Conservation (phyloP, 495 filamentous ascomycete genomes). For the Venustampulla echinocandica region DNA sequence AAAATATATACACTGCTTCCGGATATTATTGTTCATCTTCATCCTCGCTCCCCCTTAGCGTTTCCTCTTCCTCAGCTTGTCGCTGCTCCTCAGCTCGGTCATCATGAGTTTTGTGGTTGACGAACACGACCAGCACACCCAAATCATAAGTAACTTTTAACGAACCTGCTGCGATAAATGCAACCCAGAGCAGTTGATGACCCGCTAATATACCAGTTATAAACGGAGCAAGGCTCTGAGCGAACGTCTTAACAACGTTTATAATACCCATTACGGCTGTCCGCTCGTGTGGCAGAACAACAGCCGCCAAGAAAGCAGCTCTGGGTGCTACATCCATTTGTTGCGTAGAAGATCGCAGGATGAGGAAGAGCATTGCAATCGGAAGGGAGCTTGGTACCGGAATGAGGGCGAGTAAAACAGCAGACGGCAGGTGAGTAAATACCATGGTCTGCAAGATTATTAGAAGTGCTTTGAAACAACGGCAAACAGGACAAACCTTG, state of each 20-base stretch:
- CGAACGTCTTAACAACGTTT: conserved; percentile 57
- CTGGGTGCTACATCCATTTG: conserved; percentile 80
- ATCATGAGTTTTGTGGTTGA: conserved; percentile 26
- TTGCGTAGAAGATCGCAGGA: conserved; percentile 61
- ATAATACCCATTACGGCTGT: conserved; percentile 71
- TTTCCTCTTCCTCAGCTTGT: conserved; percentile 22
- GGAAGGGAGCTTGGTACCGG: conserved; percentile 47
- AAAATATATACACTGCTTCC: too few relatives aligned
- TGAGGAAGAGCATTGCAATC: conserved; percentile 51
- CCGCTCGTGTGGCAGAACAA: conserved; percentile 61
- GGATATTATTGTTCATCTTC: too few relatives aligned
- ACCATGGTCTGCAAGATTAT: conserved; percentile 58
- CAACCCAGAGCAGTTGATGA: conserved; percentile 54
- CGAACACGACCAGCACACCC: conserved; percentile 61
- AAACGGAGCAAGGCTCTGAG: conserved; percentile 54
- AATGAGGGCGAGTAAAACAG: conserved; percentile 62
- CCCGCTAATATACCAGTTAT: conserved; percentile 63
- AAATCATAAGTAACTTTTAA: conserved; percentile 67
- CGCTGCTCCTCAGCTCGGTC: conserved; percentile 28
- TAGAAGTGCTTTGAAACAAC: too few relatives aligned
- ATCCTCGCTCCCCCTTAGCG: too few relatives aligned
- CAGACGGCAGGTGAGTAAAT: conserved; percentile 72
- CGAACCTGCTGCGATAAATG: conserved; percentile 62
- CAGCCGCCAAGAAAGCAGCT: conserved; percentile 67
- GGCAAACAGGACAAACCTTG: too few relatives aligned